Conservation (phyloP, 2,329 filamentous ascomycete genomes). For the Clonostachys rosea region DNA sequence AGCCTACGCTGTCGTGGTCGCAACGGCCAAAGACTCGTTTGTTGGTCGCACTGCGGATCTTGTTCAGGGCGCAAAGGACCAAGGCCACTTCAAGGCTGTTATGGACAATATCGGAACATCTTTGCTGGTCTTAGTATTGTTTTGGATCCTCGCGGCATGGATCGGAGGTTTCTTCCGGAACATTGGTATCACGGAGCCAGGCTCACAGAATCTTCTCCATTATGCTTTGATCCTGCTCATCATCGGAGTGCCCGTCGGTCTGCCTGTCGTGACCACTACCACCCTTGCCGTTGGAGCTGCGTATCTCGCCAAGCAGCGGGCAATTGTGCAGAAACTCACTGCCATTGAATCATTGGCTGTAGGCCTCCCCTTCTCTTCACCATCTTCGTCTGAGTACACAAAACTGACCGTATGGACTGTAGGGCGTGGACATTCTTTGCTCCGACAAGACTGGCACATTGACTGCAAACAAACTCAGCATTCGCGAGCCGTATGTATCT, state of each 20-base stretch:
- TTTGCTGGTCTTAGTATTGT: slow-evolving; percentile 71
- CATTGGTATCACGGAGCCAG: slow-evolving; percentile 53
- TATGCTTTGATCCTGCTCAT: slow-evolving; percentile 69
- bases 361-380: slow-evolving; percentile 3
- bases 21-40: slow-evolving; percentile 68
- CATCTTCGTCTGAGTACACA: background rate
- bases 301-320: slow-evolving; percentile 73
- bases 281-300: slow-evolving; percentile 74
- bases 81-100: slow-evolving; percentile 78
- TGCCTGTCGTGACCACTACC: slow-evolving; percentile 74
- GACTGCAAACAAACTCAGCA: slow-evolving; percentile 70
- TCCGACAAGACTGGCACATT: slow-evolving; percentile 80
- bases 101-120: slow-evolving; percentile 77
- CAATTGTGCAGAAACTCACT: slow-evolving; percentile 75
- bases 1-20: slow-evolving; percentile 64
- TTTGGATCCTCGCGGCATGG: slow-evolving; percentile 72
- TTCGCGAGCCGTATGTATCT: slow-evolving; percentile 72
- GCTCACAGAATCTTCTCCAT: slow-evolving; percentile 60
- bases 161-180: slow-evolving; percentile 76
- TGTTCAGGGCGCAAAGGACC: slow-evolving; percentile 70
- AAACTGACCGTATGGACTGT: background rate
- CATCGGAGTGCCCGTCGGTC: slow-evolving; percentile 75
- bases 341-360: slow-evolving; percentile 69
- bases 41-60: slow-evolving; percentile 72
- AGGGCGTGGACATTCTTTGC: slow-evolving; percentile 72